Base-by-base conservation (phyloP, 768 basidiomycete genomes). In the Russula foetens region DNA sequence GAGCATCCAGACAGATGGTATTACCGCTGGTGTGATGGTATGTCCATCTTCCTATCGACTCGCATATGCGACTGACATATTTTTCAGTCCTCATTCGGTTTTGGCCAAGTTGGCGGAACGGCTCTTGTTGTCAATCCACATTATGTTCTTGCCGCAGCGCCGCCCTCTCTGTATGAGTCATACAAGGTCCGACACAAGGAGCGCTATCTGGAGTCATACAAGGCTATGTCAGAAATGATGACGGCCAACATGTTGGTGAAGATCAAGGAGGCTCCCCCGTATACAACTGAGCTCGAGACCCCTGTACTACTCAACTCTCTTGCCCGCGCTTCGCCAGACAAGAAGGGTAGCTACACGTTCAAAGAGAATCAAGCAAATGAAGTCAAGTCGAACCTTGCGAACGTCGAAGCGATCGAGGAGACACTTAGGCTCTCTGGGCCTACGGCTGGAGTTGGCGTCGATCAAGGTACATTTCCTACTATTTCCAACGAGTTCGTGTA, bases 101-200 rank as follows among this genome's bases (percentile, higher is more conserved):
- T 98, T 77, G 95, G 97, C 68, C 97, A 98, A 82, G 96, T 98
- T 63, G 97, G 97, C 55, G 97, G 97, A 56, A 90, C 85, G 58
- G 90, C 86, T 46, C 80, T 95, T 65, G 78, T 98, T 68, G 70
- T 98, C 52, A 87, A 98, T 71, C 95, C 97, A 63, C 88, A 92
- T 66, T 92, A 91, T 75, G 80, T 97, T 64, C 85, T 95, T 64
- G 96, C 88, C 43, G 80, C 88, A 11, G 76, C 98, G 39, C 85
- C 93, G 62, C 84, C 91, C 1, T 77, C 82, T n/a, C 72, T 78
- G 62, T 95, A 94, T 67, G 82, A 84, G 53, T 75, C 77, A n/a
- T 98, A 99, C 79, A 81, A 79, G 72, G 72, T 71, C 60, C 85
- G 80, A 69, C 89, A 88, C 73, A 80, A 74, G 49, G 75, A 71